phyloP scores from a whole-genome alignment of 2,329 filamentous ascomycete genomes.

The Plectosphaerella plurivora region DNA sequence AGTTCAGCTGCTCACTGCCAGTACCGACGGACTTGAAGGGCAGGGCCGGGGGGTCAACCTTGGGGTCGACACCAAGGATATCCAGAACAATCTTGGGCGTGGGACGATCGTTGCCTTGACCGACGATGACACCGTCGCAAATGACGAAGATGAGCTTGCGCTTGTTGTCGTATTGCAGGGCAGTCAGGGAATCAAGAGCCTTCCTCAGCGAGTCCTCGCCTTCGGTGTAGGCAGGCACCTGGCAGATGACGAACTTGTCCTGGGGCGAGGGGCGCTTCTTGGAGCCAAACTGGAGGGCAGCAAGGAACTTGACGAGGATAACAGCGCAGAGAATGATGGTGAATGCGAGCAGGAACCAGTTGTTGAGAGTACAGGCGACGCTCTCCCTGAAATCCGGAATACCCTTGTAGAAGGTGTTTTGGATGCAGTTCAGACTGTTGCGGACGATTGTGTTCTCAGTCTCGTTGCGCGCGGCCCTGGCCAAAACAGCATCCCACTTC shows the following conservation, averaged over 20 bases:
- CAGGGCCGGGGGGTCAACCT: conserved; percentile 88
- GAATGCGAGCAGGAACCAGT: conserved; percentile 84
- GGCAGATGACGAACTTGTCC: conserved; percentile 98
- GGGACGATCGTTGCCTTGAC: conserved; percentile 90
- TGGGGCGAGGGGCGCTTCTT: conserved; percentile 86
- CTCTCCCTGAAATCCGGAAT: conserved; percentile 78
- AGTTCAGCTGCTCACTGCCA: conserved; percentile 91
- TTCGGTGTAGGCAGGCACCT: conserved; percentile 96
- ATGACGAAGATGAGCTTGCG: conserved; percentile 94
- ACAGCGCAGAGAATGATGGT: conserved; percentile 78
- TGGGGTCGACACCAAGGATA: conserved; percentile 94
- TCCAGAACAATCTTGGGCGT: conserved; percentile 97
- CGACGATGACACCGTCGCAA: conserved; percentile 95
- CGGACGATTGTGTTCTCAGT: conserved; percentile 44
- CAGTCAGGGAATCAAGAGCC: conserved; percentile 89
- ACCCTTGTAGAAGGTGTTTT: conserved; percentile 79
- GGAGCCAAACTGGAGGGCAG: conserved; percentile 88
- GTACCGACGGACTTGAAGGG: conserved; percentile 91
- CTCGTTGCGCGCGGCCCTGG: conserved; percentile 41
- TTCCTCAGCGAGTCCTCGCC: conserved; percentile 93
- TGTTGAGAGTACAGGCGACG: conserved; percentile 78
- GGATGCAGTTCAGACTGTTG: conserved; percentile 74
- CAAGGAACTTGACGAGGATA: conserved; percentile 83
- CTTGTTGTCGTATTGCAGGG: conserved; percentile 96
- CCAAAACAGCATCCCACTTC: conserved; percentile 54